Conservation (phyloP, 140 eudicot species). For the Flaveria floridana region DNA sequence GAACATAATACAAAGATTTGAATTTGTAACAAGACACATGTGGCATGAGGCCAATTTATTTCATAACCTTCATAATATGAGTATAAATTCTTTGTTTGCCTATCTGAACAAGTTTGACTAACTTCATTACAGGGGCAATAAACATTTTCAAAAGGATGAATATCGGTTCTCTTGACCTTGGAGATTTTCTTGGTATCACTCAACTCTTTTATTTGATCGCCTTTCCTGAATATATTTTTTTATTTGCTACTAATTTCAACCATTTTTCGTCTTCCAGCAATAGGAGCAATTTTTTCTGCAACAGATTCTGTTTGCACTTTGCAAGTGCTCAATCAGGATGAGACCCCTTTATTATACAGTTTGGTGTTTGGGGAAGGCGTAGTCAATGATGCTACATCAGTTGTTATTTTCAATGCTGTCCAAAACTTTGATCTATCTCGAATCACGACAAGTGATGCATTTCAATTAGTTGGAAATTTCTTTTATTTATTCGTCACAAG, state of each 20-base stretch:
- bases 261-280: slow-evolving; percentile 43
- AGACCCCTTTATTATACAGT: slow-evolving; percentile 84
- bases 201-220: slow-evolving; percentile 1
- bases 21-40: not conserved
- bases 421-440: slow-evolving; percentile 77
- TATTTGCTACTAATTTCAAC: slow-evolving; percentile 13
- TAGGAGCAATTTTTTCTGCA: slow-evolving; percentile 92
- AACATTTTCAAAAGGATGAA: slow-evolving; percentile 58
- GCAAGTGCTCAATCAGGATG: slow-evolving; percentile 90
- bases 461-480: slow-evolving; percentile 68
- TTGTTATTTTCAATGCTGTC: slow-evolving; percentile 85
- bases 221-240: not conserved
- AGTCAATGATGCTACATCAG: slow-evolving; percentile 90
- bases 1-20: not conserved
- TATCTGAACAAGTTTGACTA: slow-evolving; percentile 16
- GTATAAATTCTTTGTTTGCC: not conserved
- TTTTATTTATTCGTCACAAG: slow-evolving; percentile 66
- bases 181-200: slow-evolving; percentile 75
- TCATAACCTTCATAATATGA: not conserved
- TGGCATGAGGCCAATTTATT: not conserved
- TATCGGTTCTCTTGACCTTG: slow-evolving; percentile 59
- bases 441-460: slow-evolving; percentile 46
- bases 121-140: slow-evolving; percentile 58
- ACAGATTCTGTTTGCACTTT: slow-evolving; percentile 98
- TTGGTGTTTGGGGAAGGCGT: slow-evolving; percentile 96